Evolutionary conservation across 352 stramenopile genomes (phyloP).

Genomic region (Phytophthora nicotianae): DNA sequence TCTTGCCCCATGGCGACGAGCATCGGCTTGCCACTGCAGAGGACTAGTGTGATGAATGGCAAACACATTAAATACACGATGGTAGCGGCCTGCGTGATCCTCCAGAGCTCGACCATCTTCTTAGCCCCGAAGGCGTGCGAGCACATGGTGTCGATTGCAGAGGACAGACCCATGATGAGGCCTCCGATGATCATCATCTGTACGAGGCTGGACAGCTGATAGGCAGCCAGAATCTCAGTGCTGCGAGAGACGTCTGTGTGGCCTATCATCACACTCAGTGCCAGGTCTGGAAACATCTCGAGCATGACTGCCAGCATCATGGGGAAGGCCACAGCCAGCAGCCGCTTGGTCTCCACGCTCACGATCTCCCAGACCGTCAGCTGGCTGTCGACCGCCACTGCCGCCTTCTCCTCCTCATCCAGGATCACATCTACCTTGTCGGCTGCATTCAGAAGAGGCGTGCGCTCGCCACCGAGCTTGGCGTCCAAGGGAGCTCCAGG

Average conservation of each 20-base stretch:
- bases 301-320: slow-evolving; percentile 56
- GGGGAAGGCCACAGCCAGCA: slow-evolving; percentile 42
- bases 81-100: slow-evolving; percentile 63
- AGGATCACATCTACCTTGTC: slow-evolving; percentile 43
- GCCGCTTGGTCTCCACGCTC: slow-evolving; percentile 34
- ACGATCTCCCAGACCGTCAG: slow-evolving; percentile 44
- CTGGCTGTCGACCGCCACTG: slow-evolving; percentile 26
- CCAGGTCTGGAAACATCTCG: slow-evolving; percentile 53
- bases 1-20: slow-evolving; percentile 62
- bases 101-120: slow-evolving; percentile 59
- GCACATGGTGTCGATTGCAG: slow-evolving; percentile 68
- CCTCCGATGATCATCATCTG: slow-evolving; percentile 58
- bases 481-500: slow-evolving; percentile 4
- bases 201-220: slow-evolving; percentile 53
- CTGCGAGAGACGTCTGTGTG: slow-evolving; percentile 53
- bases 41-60: slow-evolving; percentile 42
- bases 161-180: slow-evolving; percentile 56
- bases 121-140: slow-evolving; percentile 72
- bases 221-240: slow-evolving; percentile 62
- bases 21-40: slow-evolving; percentile 51
- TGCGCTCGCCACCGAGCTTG: slow-evolving; percentile 18
- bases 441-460: slow-evolving; percentile 33
- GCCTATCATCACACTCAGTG: slow-evolving; percentile 69
- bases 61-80: slow-evolving; percentile 51
- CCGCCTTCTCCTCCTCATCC: slow-evolving; percentile 43